Base-by-base conservation (phyloP, 2,329 filamentous ascomycete species). In the Ceratocystis alfenasii region DNA sequence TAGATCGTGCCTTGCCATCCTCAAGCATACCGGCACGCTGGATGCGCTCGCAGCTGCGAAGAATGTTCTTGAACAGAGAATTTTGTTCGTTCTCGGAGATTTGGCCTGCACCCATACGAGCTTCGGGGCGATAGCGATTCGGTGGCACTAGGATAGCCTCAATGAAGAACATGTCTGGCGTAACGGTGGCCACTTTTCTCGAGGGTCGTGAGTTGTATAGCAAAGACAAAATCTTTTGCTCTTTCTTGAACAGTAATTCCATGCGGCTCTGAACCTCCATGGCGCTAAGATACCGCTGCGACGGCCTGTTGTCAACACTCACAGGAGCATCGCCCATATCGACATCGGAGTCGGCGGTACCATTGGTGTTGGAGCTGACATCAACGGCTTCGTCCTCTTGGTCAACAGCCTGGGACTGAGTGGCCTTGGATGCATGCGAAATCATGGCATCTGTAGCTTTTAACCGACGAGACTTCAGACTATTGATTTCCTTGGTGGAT, bases 121-220 rank as follows among this genome's bases (percentile, higher is more conserved):
- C 90, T 74, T 95, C 90, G 12, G 94, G 92, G 50, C 94, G 86
- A 74, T 88, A 99, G 71, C 87, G 88, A 74, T 96, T 99, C 1
- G 94, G 94, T 1, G 95, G 91, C 0, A 99, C 90, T 15, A 97
- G 79, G 64, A 99, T 79, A 45, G 86, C 87, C 66, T 88, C 86
- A 66, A 97, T 80, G 76, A 99, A 99, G 77, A 99, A 97, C 86
- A 97, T 96, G 70, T 96, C 89, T 1, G 90, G 84, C 1, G 79
- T 85, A n/a, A 90, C 78, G 20, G 78, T 78, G 5, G 76, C 76
- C 46, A 79, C 76, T 66, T 81, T 83, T 73, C 83, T 86, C 7
- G 75, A 74, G 3, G 87, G 84, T 67, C 87, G 86, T 20, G 89
- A 87, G 72, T 86, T 88, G 76, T 96, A 99, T 3, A 99, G 78